Evolutionary conservation across 768 basidiomycete species (phyloP), one percentile per base, ranked within the genome.

Genomic region (Tubosaeta brunneosetosa): DNA sequence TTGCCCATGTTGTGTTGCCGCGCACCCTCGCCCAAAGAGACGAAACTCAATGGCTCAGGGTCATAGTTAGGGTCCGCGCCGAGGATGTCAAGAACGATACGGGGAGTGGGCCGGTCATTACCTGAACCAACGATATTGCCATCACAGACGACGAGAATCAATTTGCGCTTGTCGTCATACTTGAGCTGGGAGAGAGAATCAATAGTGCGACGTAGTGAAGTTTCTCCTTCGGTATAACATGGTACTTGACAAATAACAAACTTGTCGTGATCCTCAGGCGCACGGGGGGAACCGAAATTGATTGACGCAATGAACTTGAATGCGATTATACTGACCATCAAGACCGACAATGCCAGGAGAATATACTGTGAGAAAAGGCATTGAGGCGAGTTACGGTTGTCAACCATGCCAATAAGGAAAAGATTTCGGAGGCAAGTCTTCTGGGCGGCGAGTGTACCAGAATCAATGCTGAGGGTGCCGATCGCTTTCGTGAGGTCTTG

Each of bases 1-100:
- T 97, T 97, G 74, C 89, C 95, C 88, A 95, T 93, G 65, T 98
- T 99, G 63, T 97, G 91, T 71, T 97, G 95, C 70, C 91, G 91
- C 34, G 90, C 84, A 36, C 95, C 95, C 64, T 97, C 92, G 14
- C 95, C 95, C 41, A 99, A 80, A 11, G 89, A 93, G 49, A 91
- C 71, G 81, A 97, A 99, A 61, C 91, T 90, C 51, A 99, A 77
- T 4, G 94, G 93, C 67, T 98, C 95, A 1, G 94, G 94, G 62
- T 98, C 94, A 41, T 90, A 73, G 60, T 92, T 91, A 0, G 94
- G 86, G 65, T 95, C 94, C 2, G 86, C 91, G 48, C 95, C 95
- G 17, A 99, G 84, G 61, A 99, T 94, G 67, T 98, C 95, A 45
- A 98, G 78, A 14, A 95, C 95, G 56, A 99, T 97, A 46, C 92